phyloP scores from a whole-genome alignment of 164 flowering plant species.

The Litsea cubeba region DNA sequence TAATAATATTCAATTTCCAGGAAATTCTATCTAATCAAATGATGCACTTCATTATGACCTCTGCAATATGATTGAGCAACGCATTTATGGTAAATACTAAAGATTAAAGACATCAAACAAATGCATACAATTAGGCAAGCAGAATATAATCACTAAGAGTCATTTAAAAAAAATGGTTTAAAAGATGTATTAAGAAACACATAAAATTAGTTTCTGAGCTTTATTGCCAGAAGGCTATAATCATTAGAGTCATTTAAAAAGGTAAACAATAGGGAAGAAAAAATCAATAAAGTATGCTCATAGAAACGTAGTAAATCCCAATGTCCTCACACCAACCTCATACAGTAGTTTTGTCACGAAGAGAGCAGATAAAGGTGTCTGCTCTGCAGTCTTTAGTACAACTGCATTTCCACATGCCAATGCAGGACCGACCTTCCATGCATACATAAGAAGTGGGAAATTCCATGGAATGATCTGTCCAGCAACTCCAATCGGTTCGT shows the following conservation, averaged over 20 bases:
- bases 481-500: constrained; percentile 78
- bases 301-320: not conserved
- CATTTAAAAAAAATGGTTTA: too few species aligned
- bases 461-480: constrained; percentile 89
- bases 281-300: not conserved
- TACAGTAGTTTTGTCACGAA: constrained; percentile 66
- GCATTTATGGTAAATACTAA: too few species aligned
- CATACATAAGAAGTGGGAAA: constrained; percentile 34
- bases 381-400: constrained; percentile 84
- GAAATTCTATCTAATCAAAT: not conserved
- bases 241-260: not conserved
- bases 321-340: constrained; percentile 30
- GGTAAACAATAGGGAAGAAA: not conserved
- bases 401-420: constrained; percentile 84
- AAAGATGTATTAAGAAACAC: too few species aligned
- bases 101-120: too few species aligned
- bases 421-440: constrained; percentile 58
- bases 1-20: not conserved
- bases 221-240: not conserved
- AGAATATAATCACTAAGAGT: too few species aligned
- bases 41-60: not conserved
- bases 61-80: not conserved
- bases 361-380: constrained; percentile 77
- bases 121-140: too few species aligned
- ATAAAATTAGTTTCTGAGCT: not conserved